Conservation (phyloP, 768 basidiomycete species). For the Dentipellis fragilis region DNA sequence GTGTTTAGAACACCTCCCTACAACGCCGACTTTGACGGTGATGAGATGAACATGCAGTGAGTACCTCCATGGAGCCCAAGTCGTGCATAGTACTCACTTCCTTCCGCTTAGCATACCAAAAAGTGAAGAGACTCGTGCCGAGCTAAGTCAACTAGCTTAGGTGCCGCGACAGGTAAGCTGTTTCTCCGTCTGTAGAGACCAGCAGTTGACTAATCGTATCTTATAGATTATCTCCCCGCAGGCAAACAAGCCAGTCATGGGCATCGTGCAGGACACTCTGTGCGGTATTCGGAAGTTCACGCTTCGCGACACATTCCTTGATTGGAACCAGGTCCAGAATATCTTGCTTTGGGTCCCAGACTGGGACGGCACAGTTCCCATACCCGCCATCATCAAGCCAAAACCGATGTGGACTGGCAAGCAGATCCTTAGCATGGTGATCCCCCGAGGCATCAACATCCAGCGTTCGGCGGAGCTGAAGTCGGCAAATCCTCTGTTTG, state of each 20-base stretch:
- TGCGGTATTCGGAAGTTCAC: conserved; percentile 98
- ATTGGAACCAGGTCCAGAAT: conserved; percentile 94
- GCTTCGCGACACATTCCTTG: conserved; percentile 87
- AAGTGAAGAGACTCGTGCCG: conserved; percentile 95
- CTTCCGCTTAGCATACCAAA: conserved; percentile 78
- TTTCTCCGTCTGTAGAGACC: neutral
- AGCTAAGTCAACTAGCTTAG: conserved; percentile 97
- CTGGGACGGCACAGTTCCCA: conserved; percentile 91
- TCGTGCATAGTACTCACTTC: conserved; percentile 6
- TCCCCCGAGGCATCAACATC: conserved; percentile 94
- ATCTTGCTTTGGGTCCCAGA: conserved; percentile 96
- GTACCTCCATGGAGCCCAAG: no score
- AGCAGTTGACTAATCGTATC: neutral
- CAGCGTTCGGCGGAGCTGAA: conserved; percentile 72
- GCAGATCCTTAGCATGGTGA: conserved; percentile 85
- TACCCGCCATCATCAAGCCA: conserved; percentile 91
- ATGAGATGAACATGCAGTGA: conserved; percentile 99
- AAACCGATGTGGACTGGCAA: conserved; percentile 98
- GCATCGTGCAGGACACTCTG: conserved; percentile 97
- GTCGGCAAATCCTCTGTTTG: conserved; percentile 71
- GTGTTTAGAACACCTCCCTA: conserved; percentile 79
- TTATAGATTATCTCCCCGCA: conserved; percentile 94
- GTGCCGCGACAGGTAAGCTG: conserved; percentile 80
- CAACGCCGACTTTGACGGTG: conserved; percentile 99
- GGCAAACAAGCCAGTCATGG: conserved; percentile 99